These are phyloP conservation scores for Lentinula boryana DNA, from an alignment of 768 basidiomycete species.

Conservation along the genomic window DNA sequence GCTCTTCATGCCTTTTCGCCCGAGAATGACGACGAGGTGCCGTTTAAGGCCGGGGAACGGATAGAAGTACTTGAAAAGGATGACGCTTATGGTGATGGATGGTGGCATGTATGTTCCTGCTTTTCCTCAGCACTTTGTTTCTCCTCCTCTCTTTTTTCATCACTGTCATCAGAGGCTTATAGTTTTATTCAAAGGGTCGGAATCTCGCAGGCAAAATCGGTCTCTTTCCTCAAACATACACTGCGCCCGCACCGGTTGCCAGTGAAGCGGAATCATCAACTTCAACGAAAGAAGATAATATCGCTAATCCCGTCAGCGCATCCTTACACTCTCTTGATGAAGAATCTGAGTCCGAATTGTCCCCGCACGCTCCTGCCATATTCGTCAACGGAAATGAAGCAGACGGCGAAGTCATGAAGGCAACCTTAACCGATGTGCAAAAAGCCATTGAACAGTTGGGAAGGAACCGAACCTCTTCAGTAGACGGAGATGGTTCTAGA, in stretches of 20 bases:
- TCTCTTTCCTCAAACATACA: constrained; percentile 88
- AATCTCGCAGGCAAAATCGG: constrained; percentile 80
- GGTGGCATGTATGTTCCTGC: constrained; percentile 62
- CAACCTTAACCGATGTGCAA: constrained; percentile 87
- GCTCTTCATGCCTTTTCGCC: constrained; percentile 85
- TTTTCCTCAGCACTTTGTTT: neutral
- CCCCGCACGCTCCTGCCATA: constrained; percentile 23
- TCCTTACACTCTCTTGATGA: constrained; percentile 41
- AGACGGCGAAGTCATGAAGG: constrained; percentile 66
- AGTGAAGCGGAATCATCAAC: constrained; percentile 12
- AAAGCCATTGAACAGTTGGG: constrained; percentile 86
- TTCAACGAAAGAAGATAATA: constrained; percentile 17
- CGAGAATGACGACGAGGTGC: constrained; percentile 91
- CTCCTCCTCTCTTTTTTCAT: neutral
- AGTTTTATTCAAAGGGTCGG: constrained; percentile 55
- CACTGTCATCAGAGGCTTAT: constrained; percentile 7
- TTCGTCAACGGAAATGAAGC: constrained; percentile 18
- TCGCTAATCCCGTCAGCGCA: constrained; percentile 11
- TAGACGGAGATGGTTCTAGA: constrained; percentile 48
- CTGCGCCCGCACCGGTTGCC: constrained; percentile 49
- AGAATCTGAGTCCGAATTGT: constrained; percentile 35
- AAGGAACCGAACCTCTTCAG: constrained; percentile 25
- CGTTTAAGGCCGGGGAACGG: constrained; percentile 77
- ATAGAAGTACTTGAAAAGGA: constrained; percentile 93
- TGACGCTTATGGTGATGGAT: constrained; percentile 89